Conservation (phyloP, 2,329 filamentous ascomycete genomes). For the Nothomitra cinnamomea region DNA sequence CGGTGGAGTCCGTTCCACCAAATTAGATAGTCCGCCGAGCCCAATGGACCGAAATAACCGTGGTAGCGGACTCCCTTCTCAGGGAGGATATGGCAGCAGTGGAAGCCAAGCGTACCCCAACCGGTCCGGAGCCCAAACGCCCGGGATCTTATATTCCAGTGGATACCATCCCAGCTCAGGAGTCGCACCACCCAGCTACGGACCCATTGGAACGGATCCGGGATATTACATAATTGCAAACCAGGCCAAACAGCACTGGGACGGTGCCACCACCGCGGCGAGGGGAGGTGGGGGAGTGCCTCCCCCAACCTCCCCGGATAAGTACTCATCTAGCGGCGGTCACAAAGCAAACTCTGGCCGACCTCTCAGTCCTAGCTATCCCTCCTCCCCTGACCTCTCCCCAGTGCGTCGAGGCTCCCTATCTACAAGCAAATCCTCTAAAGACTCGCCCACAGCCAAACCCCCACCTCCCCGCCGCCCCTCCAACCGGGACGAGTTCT, state of each 20-base stretch:
- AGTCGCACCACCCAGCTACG: not conserved
- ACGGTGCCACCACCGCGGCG: too few species aligned
- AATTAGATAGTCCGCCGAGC: not conserved
- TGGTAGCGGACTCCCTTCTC: too few species aligned
- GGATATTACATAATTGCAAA: not conserved
- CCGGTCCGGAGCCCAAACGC: too few species aligned
- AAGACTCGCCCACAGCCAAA: not conserved
- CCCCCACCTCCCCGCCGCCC: not conserved
- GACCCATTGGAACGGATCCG: not conserved
- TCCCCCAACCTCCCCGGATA: not conserved
- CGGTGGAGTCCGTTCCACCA: not conserved
- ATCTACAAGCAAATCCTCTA: not conserved
- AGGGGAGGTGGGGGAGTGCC: not conserved
- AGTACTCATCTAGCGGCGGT: not conserved
- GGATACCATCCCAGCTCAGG: not conserved
- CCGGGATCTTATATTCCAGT: not conserved
- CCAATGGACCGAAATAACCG: not conserved
- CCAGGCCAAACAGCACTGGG: not conserved
- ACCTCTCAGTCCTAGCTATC: too few species aligned
- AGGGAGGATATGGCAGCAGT: too few species aligned
- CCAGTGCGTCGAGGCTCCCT: not conserved
- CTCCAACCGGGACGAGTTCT: conserved; percentile 71
- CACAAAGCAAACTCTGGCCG: too few species aligned
- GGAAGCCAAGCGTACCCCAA: too few species aligned
- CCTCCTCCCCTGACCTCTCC: not conserved